Evolutionary conservation across 106 monocot species (phyloP).

Genomic region (Vanilla planifolia): DNA sequence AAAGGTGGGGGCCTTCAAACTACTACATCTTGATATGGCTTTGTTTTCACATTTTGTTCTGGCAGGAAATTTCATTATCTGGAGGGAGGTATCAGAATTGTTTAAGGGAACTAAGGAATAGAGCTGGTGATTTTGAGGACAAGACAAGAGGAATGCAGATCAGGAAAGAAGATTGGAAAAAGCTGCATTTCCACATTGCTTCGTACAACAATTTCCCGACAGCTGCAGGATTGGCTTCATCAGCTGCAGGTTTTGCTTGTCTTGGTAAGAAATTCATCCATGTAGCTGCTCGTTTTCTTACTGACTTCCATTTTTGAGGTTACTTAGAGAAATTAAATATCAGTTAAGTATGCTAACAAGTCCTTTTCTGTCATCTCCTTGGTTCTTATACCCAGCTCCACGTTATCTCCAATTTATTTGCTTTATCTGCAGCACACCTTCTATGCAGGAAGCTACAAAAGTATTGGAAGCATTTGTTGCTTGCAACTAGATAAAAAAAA

Average conservation of each 20-base stretch:
- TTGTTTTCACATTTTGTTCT: neutral
- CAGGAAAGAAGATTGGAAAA: constrained; percentile 69
- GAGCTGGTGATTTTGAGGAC: constrained; percentile 64
- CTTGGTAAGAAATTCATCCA: constrained; percentile 42
- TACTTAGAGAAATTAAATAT: too few relatives aligned
- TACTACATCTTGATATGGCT: neutral
- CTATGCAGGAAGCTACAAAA: too few relatives aligned
- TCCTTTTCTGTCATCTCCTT: too few relatives aligned
- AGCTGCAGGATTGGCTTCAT: constrained; percentile 91
- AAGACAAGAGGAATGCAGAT: constrained; percentile 75
- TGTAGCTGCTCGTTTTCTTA: neutral
- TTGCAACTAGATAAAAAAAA: too few relatives aligned
- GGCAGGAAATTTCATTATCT: constrained; percentile 72
- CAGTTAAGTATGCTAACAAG: too few relatives aligned
- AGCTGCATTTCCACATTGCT: constrained; percentile 74
- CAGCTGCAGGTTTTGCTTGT: constrained; percentile 95
- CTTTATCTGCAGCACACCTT: too few relatives aligned
- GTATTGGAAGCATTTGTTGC: too few relatives aligned
- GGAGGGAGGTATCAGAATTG: constrained; percentile 90
- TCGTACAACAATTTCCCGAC: constrained; percentile 97
- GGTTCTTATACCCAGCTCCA: too few relatives aligned
- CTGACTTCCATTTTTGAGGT: too few relatives aligned
- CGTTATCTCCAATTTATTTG: too few relatives aligned
- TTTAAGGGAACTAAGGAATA: constrained; percentile 68
- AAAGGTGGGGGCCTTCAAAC: constrained; percentile 32